A percentile compares a stretch with the other conserved stretches of the same genome.
These are phyloP conservation scores for Aaosphaeria pasadenensis DNA, from an alignment of 2,329 filamentous ascomycete genomes.

Conservation along the genomic window DNA sequence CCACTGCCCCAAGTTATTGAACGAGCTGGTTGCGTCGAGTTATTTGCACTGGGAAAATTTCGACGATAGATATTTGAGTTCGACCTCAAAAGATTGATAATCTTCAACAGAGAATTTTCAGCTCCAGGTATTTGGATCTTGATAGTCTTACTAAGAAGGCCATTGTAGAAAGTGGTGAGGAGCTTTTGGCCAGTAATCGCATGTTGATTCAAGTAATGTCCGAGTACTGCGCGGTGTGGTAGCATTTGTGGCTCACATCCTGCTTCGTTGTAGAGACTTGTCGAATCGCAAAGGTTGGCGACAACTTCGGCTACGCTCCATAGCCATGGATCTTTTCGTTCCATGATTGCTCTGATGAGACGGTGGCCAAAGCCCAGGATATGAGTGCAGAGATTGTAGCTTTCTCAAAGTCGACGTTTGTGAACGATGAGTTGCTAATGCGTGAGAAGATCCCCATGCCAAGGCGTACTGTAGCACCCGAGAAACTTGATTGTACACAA, in stretches of 20 bases:
- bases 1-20: too few relatives aligned
- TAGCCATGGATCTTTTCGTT: slow-evolving; percentile 62
- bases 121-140: slow-evolving; percentile 58
- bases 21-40: too few relatives aligned
- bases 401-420: too few relatives aligned
- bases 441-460: too few relatives aligned
- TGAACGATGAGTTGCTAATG: too few relatives aligned
- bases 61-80: too few relatives aligned
- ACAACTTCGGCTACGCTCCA: slow-evolving; percentile 71
- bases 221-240: slow-evolving; percentile 54
- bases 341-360: too few relatives aligned
- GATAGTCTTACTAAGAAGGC: slow-evolving; percentile 53
- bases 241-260: slow-evolving; percentile 25
- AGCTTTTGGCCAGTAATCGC: slow-evolving; percentile 65
- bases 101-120: slow-evolving; percentile 55
- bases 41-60: too few relatives aligned
- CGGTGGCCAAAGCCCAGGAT: too few relatives aligned
- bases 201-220: slow-evolving; percentile 56
- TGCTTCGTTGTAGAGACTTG: slow-evolving; percentile 46
- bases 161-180: slow-evolving; percentile 54
- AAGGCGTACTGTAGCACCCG: too few relatives aligned
- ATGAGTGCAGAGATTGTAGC: too few relatives aligned
- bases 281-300: slow-evolving; percentile 58
- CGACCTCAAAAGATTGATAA: slow-evolving; percentile 55
- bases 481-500: too few relatives aligned